Base-by-base conservation (phyloP, 2,329 filamentous ascomycete species). In the Penicillium oxalicum region DNA sequence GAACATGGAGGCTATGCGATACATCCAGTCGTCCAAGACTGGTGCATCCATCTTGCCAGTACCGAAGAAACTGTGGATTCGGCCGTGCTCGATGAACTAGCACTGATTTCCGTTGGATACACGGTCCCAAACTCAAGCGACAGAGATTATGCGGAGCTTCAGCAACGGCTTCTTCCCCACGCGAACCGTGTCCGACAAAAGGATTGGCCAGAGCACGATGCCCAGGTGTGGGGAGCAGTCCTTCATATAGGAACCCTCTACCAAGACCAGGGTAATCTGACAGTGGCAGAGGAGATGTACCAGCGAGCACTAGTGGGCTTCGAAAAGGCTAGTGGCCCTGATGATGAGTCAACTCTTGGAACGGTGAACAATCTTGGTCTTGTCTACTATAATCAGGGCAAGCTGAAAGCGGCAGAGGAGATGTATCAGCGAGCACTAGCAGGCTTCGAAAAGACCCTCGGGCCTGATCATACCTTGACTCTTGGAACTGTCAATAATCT, bases 11-110 rank as follows among this genome's bases (percentile, higher is more conserved):
- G 55, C 51, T 66, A 65, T 56, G 42, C 50, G 3, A 56, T 64
- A 39, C 57, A 66, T 34, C 55, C 59, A 12, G 61, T 65, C 18
- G 56, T 65, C 11, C 59, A 64, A 42, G 54, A 58, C 26, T 62
- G 51, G 55, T 62, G 54, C 35, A 27, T 52, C 28, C 41, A 49
- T 26, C 18, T 52, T 39, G 37, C 49, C 36, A 47, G 5, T n/a
- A 40, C n/a, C 39, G 45, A 52, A 1, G 38, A 39, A 12, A 44
- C 41, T 41, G 9, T 48, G 25, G 6, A 41, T 48, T 25, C 25
- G 0, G 24, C 27, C 9, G 27, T 49, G 40, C 50, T 58, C 18
- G 18, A 40, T 39, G 39, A 50, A 35, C 36, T 61, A 1, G 51
- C 54, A 37, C 34, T 59, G 1, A 34, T 59, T 33, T 53, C 41